These are phyloP conservation scores for Pecoramyces ruminantium DNA, from an alignment of 192 early-diverging fungal species.

Conservation along the genomic window DNA sequence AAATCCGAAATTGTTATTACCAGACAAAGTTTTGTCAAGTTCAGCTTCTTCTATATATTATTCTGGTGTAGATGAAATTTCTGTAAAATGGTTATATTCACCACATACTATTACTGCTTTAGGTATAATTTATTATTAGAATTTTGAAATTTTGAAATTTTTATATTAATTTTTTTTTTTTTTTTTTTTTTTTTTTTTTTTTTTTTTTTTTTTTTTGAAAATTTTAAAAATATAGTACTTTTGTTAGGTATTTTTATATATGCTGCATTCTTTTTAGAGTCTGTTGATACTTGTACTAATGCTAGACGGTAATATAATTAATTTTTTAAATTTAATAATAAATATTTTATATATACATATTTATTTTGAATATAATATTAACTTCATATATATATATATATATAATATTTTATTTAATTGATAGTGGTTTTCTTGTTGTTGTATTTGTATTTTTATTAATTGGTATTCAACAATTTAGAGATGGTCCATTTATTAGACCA, in stretches of 20 bases:
- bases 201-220: background rate
- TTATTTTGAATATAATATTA: too few relatives aligned
- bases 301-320: background rate
- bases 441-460: slow-evolving; percentile 48
- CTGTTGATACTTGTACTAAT: background rate
- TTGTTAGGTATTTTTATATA: background rate
- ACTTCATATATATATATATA: too few relatives aligned
- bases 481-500: slow-evolving; percentile 85
- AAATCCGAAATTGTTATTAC: background rate
- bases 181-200: background rate
- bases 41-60: background rate
- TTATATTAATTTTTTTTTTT: too few relatives aligned
- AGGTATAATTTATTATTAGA: background rate
- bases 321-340: too few relatives aligned
- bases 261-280: background rate
- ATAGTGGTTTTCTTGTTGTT: background rate
- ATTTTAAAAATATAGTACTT: background rate
- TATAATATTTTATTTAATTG: background rate
- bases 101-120: background rate
- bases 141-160: too few relatives aligned
- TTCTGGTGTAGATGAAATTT: background rate
- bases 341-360: too few relatives aligned
- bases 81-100: background rate
- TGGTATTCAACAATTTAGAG: slow-evolving; percentile 76
- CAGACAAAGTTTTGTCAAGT: background rate